Evolutionary conservation across 2,329 filamentous ascomycete species (phyloP), one percentile per base, ranked within the genome.

Genomic region (Aspergillus japonicus): DNA sequence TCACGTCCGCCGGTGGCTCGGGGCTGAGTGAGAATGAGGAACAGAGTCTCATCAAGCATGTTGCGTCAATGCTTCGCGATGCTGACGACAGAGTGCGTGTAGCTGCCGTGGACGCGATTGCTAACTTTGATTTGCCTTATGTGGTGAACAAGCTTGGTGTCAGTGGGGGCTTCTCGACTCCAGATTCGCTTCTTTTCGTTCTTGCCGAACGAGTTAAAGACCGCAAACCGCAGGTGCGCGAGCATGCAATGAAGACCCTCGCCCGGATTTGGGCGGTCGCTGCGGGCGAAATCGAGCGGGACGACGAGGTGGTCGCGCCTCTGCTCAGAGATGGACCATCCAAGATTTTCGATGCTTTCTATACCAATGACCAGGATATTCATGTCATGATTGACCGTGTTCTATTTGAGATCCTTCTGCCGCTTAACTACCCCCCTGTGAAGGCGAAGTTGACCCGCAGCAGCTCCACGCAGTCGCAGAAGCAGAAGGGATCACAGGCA

Each of bases 221-320:
- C 77, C 89, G 89, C 63, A 94, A 89, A 72, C 85, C 88, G 14
- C 81, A 85, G 47, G 91, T 99, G 11, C 90, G 94, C 59, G 87
- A 90, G 44, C 91, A 94, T 68, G 93, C 92, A 24, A 96, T 96
- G 85, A 89, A 87, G 54, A 82, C 96, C 8, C 80, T 98, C 1
- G 91, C 87, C 11, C 91, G 88, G 62, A 87, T 98, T 29, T 99
- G 95, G 95, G 93, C 91, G n/a, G 93, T 96, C 19, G 94, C 91
- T 12, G 87, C 89, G 19, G 91, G 92, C 19, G 93, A 96, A 68
- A 90, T 99, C 67, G 87, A 91, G 24, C 86, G 89, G 55, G 91
- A 91, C 14, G 89, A 94, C 68, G 91, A 96, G 66, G 81, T 83
- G 19, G 89, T 96, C 21, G 85, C 84, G 12, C 80, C 86, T 10